A percentile compares a stretch with the other conserved stretches of the same genome.
Evolutionary conservation across 345 rosid species (phyloP).

Genomic region (Excoecaria cochinchinensis): DNA sequence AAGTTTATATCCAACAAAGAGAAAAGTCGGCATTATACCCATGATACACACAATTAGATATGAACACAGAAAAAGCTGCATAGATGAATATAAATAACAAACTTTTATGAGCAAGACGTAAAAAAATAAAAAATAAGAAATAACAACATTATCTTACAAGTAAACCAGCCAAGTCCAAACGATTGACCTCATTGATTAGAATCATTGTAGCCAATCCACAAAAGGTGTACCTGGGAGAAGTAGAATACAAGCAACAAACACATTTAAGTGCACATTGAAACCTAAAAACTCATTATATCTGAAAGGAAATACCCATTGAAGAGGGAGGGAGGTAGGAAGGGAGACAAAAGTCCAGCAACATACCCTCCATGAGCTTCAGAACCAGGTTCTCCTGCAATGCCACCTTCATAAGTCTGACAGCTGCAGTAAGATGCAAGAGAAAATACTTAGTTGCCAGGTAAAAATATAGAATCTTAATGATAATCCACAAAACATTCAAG

Average conservation of each 20-base stretch:
- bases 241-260: not conserved
- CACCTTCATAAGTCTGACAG: conserved; percentile 99
- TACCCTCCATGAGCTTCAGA: conserved; percentile 99
- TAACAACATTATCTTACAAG: conserved; percentile 46
- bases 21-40: conserved; percentile 6
- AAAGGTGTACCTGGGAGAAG: conserved; percentile 64
- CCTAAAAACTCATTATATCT: not conserved
- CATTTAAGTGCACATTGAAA: not conserved
- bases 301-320: not conserved
- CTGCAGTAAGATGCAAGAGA: conserved; percentile 39
- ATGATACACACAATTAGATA: not conserved
- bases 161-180: conserved; percentile 67
- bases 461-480: not conserved
- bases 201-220: conserved; percentile 98
- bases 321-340: not conserved
- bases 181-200: conserved; percentile 66
- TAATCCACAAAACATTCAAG: not conserved
- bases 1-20: conserved; percentile 3
- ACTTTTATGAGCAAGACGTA: conserved; percentile 5
- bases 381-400: conserved; percentile 95
- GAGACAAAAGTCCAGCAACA: conserved; percentile 30
- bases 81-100: conserved; percentile 7
- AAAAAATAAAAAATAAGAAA: conserved; percentile 3
- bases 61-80: not conserved
- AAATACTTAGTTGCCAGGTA: conserved; percentile 5